Base-by-base conservation (phyloP, 257 asterid species). In the Solanum verrucosum region DNA sequence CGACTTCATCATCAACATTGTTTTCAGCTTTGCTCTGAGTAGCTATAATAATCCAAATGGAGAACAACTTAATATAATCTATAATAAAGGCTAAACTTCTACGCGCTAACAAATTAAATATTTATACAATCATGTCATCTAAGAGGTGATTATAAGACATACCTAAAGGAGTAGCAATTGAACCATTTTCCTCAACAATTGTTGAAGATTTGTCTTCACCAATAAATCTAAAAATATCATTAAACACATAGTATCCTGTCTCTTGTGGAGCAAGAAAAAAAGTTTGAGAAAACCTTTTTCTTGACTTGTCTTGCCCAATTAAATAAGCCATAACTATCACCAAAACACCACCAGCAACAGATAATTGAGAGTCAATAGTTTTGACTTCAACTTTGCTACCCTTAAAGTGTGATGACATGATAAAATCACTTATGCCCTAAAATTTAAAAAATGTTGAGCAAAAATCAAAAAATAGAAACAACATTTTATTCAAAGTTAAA, bases 261-360 rank as follows among this genome's bases (percentile, higher is more conserved):
- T 88, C 92, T 56, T 94, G 95, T 87, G 89, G 89, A 10, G 96
- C 96, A 78, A 96, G 88, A 33, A 95, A 91, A 87, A 95, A 96
- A 3, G 95, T 93, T 37, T 96, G 99, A 56, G 25, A 29, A 49
- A 94, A 93, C 38, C 83, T 84, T 88, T 27, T 92, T 83, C 79
- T 90, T 46, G 77, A 84, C 7, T 87, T 35, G 49, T 93, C 93
- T 33, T 87, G 84, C 42, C 87, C 60, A 4, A 78, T 86, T 40
- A 91, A 88, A 72, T 83, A 86, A 73, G 98, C 98, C 14, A 89
- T 88, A 21, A 95, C 96, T 0, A 86, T 87, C 37, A 94, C 91
- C 60, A 96, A 42, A 74, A 96, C 40, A 14, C 94, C 97, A 46
- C 92, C 95, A 16, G 56, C 88, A 9, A 85, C 4, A 27, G 98